phyloP scores from a whole-genome alignment of 2,329 filamentous ascomycete species.

The Passalora sequoiae region DNA sequence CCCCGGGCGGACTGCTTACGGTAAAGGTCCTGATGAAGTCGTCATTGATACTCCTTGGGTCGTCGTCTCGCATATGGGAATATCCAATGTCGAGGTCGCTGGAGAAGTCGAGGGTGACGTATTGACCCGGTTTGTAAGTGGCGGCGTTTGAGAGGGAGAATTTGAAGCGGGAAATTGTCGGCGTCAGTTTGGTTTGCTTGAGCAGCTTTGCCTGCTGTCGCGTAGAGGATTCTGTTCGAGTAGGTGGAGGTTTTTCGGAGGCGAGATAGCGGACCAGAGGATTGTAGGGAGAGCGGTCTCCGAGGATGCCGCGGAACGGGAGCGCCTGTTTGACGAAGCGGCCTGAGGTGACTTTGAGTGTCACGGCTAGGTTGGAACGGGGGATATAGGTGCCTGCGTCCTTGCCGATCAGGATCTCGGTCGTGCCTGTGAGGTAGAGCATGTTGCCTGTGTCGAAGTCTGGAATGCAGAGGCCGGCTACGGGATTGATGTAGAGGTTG shows the following conservation, averaged over 20 bases:
- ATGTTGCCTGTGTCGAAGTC: constrained; percentile 68
- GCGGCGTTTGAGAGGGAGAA: constrained; percentile 46
- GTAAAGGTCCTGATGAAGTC: constrained; percentile 82
- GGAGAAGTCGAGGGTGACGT: constrained; percentile 69
- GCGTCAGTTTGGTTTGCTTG: constrained; percentile 56
- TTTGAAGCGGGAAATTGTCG: constrained; percentile 61
- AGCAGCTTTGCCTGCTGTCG: constrained; percentile 52
- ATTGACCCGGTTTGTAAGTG: constrained; percentile 65
- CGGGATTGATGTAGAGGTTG: constrained; percentile 64
- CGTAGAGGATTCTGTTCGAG: constrained; percentile 11
- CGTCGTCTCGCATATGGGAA: constrained; percentile 76
- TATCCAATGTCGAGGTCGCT: constrained; percentile 67
- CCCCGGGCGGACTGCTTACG: constrained; percentile 56
- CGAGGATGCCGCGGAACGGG: constrained; percentile 58
- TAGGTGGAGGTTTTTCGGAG: constrained; percentile 49
- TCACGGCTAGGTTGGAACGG: constrained; percentile 67
- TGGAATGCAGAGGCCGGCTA: constrained; percentile 65
- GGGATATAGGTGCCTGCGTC: constrained; percentile 60
- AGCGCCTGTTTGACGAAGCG: constrained; percentile 61
- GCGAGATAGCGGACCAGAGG: constrained; percentile 63
- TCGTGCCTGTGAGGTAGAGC: constrained; percentile 66
- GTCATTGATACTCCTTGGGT: constrained; percentile 75
- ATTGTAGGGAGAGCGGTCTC: constrained; percentile 71
- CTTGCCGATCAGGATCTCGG: constrained; percentile 60
- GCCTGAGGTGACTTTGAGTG: constrained; percentile 57